Base-by-base conservation (phyloP, 352 stramenopile genomes). In the Pythium coloratum region DNA sequence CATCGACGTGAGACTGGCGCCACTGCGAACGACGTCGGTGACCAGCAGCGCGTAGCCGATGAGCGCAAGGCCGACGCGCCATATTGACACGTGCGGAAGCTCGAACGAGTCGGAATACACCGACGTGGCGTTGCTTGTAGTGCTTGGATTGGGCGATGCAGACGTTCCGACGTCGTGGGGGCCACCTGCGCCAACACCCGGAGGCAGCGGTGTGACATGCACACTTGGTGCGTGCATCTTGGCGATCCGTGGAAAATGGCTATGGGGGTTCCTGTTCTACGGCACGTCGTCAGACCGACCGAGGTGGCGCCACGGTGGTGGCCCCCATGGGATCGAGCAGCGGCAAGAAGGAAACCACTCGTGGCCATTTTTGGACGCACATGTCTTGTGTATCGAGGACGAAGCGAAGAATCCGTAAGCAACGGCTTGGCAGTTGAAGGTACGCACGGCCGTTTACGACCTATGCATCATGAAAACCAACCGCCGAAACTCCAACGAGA, bases 1-100 rank as follows among this genome's bases (percentile, higher is more conserved):
- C n/a, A 75, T 59, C 18, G 60, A 32, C 16, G 63, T 63, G 44
- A 75, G 64, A n/a, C 40, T 68, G n/a, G 69, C 53, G 32, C 60
- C 59, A 14, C 64, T 72, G 33, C 69, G 63, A 18, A 51, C 46
- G 0, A 75, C 58, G 49, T 75, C 69, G 6, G 69, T 66, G n/a
- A 75, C 34, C 6, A 71, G 64, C 30, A 75, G 55, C 54, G 54
- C 10, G 58, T 75, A 75, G 10, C 53, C 55, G n/a, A 75, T 49
- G 24, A 72, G 9, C 2, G 69, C 64, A 14, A 71, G 59, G 3
- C 30, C 51, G 14, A 74, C 57, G 8, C 62, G 68, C 67, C 67
- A 69, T 7, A 53, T 18, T 3, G 61, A 60, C 3, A 66, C 32
- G 10, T 47, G 55, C 6, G 67, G 67, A 0, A 69, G 61, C n/a